Conservation (phyloP, 768 basidiomycete genomes). For the Auriscalpium vulgare region DNA sequence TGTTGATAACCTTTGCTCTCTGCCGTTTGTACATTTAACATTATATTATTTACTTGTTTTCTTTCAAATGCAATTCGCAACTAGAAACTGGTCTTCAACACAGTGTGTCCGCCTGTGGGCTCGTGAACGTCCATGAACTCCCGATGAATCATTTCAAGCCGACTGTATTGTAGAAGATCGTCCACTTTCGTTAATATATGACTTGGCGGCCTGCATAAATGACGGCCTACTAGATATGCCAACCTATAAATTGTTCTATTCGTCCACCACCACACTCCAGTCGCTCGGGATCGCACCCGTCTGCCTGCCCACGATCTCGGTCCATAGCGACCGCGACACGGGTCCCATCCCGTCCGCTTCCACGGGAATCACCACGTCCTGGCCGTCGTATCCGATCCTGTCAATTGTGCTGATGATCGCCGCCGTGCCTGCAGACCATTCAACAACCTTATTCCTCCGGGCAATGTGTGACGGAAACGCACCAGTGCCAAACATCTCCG, state of each 20-base stretch:
- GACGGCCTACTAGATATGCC: neutral
- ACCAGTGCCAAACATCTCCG: constrained; percentile 27
- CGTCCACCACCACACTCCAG: constrained; percentile 31
- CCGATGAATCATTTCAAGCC: no score
- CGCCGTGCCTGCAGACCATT: constrained; percentile 27
- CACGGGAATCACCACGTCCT: constrained; percentile 32
- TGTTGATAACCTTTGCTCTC: no score
- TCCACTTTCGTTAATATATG: no score
- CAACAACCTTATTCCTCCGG: no score
- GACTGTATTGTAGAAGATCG: no score
- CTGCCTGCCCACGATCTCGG: constrained; percentile 32
- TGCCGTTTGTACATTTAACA: no score
- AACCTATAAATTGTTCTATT: neutral
- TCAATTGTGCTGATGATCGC: constrained; percentile 27
- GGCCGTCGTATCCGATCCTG: constrained; percentile 35
- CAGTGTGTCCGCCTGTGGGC: no score
- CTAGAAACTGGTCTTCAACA: no score
- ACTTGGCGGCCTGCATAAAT: no score
- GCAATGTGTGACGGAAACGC: neutral
- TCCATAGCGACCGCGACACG: constrained; percentile 30
- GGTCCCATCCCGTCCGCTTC: constrained; percentile 32
- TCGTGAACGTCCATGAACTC: no score
- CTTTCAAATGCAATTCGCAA: no score
- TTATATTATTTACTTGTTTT: no score
- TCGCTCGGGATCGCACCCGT: constrained; percentile 34